These are phyloP conservation scores for Simplicillium aogashimaense DNA, from an alignment of 2,329 filamentous ascomycete genomes.

Conservation along the genomic window DNA sequence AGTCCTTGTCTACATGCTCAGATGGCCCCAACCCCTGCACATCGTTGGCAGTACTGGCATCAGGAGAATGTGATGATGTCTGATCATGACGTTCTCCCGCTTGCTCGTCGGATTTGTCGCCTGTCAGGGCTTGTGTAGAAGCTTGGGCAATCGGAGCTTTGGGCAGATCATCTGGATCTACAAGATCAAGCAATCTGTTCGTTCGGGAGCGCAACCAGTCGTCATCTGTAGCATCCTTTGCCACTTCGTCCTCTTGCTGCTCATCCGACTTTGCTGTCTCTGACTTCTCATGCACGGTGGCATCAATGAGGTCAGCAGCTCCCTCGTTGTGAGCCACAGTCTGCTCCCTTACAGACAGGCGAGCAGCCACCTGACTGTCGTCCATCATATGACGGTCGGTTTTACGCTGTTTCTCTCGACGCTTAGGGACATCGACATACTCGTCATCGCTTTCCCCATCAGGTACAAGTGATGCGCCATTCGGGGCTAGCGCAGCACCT, in stretches of 20 bases:
- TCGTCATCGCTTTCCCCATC: slow-evolving; percentile 62
- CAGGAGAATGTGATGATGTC: slow-evolving; percentile 17
- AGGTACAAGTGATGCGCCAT: slow-evolving; percentile 25
- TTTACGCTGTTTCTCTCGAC: slow-evolving; percentile 35
- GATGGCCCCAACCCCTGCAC: slow-evolving; percentile 9
- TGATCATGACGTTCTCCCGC: slow-evolving; percentile 10
- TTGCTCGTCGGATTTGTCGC: slow-evolving; percentile 4
- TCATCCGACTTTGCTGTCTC: slow-evolving; percentile 15
- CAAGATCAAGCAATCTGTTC: slow-evolving; percentile 72
- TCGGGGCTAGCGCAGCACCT: slow-evolving; percentile 10
- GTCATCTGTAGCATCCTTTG: slow-evolving; percentile 54
- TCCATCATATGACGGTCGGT: slow-evolving; percentile 16
- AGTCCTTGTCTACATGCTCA: slow-evolving; percentile 24
- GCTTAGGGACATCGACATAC: slow-evolving; percentile 56
- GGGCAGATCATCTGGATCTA: slow-evolving; percentile 58
- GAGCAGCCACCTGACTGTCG: slow-evolving; percentile 8
- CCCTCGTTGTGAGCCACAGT: neutral
- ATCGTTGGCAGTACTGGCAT: slow-evolving; percentile 17
- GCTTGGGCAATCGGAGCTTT: slow-evolving; percentile 7
- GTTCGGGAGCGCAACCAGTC: slow-evolving; percentile 91
- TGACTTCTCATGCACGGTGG: slow-evolving; percentile 2
- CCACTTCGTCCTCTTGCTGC: slow-evolving; percentile 4
- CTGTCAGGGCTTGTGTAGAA: slow-evolving; percentile 10
- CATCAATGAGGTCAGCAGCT: neutral
- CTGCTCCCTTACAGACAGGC: slow-evolving; percentile 1